Percentiles rank a stretch among this genome's conserved stretches.
These are phyloP conservation scores for Pneumocystis canis DNA, from an alignment of 1,139 yeast species.

Conservation along the genomic window DNA sequence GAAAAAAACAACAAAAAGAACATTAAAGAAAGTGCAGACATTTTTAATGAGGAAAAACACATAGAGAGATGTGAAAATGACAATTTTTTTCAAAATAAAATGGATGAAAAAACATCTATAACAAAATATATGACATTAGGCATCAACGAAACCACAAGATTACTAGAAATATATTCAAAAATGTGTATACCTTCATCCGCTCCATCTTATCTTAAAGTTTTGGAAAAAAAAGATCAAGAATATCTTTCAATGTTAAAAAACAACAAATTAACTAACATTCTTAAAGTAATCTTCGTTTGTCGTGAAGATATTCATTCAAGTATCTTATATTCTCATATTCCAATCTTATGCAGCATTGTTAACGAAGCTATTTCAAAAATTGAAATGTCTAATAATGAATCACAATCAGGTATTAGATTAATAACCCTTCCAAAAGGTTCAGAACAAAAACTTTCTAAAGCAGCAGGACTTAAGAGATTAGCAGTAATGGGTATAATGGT, in stretches of 20 bases:
- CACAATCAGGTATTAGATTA: neutral
- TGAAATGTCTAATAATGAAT: neutral
- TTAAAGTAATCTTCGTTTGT: neutral
- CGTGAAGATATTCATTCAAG: neutral
- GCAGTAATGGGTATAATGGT: constrained; percentile 2
- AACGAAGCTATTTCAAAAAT: neutral
- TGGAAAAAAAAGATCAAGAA: neutral
- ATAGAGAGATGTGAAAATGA: neutral
- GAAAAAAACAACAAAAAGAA: neutral
- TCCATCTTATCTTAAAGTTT: neutral
- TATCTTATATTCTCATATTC: neutral
- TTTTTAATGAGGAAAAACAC: too few species aligned
- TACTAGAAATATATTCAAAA: neutral
- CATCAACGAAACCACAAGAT: neutral
- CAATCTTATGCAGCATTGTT: neutral
- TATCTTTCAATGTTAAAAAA: neutral
- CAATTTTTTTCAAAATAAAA: neutral
- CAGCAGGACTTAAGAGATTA: neutral
- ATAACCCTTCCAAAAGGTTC: constrained; percentile 2
- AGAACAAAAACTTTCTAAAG: constrained; percentile 1
- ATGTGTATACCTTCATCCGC: neutral
- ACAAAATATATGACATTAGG: neutral
- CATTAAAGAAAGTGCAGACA: neutral
- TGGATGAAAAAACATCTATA: neutral
- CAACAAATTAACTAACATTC: neutral